Conservation (phyloP, 495 filamentous ascomycete genomes). For the Penicillium dipodomyicola region DNA sequence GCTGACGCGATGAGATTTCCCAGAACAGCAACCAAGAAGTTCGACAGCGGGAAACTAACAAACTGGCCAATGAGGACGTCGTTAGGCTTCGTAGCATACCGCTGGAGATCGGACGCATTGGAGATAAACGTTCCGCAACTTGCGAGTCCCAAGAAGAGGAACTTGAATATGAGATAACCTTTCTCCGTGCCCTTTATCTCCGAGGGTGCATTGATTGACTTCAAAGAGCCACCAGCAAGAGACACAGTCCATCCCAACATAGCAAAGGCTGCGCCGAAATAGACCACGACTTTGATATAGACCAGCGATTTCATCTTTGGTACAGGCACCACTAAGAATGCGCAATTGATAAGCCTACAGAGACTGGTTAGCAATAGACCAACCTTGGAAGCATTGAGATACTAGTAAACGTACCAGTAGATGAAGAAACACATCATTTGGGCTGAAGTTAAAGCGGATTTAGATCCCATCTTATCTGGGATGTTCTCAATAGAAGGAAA, state of each 20-base stretch:
- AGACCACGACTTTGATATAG: conserved; percentile 35
- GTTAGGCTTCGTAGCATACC: conserved; percentile 35
- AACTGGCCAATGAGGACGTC: conserved; percentile 37
- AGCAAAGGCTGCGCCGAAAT: conserved; percentile 31
- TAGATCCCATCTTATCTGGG: conserved; percentile 33
- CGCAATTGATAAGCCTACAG: conserved; percentile 31
- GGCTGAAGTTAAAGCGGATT: conserved; percentile 33
- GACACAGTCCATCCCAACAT: conserved; percentile 38
- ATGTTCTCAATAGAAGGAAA: conserved; percentile 36
- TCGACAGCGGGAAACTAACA: conserved; percentile 35
- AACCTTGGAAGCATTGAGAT: too few relatives aligned
- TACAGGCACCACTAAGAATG: conserved; percentile 35
- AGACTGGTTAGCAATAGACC: not conserved
- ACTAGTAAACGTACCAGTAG: conserved; percentile 25
- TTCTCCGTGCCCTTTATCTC: conserved; percentile 30
- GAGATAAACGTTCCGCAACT: conserved; percentile 48
- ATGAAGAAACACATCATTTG: conserved; percentile 40
- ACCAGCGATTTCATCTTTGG: conserved; percentile 39
- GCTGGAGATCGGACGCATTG: conserved; percentile 45
- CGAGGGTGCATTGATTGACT: conserved; percentile 26
- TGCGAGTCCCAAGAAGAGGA: conserved; percentile 37
- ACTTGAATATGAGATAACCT: conserved; percentile 33
- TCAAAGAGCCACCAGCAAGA: conserved; percentile 25
- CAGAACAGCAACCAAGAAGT: conserved; percentile 26
- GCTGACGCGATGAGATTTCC: conserved; percentile 26